phyloP scores from a whole-genome alignment of 805 yeast genomes.

The Yarrowia divulgata region DNA sequence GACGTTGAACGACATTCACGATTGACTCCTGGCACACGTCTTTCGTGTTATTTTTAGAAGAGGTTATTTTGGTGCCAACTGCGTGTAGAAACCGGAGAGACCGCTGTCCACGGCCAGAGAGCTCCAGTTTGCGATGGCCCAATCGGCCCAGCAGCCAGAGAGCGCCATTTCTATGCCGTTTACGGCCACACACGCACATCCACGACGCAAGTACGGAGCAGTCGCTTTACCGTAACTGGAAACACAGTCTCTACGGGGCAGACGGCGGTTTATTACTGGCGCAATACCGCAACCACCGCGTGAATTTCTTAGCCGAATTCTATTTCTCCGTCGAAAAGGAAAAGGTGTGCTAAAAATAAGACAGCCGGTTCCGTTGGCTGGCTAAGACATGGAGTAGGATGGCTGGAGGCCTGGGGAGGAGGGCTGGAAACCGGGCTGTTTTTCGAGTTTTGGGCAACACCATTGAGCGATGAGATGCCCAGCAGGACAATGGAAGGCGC shows the following conservation, averaged over 20 bases:
- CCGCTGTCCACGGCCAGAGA: neutral
- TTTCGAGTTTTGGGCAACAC: neutral
- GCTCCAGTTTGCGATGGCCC: neutral
- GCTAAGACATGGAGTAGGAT: slow-evolving; percentile 19
- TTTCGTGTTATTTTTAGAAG: slow-evolving; percentile 12
- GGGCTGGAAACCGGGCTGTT: neutral
- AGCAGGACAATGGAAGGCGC: slow-evolving; percentile 8
- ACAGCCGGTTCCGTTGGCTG: slow-evolving; percentile 16
- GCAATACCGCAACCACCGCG: slow-evolving; percentile 24
- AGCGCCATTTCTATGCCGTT: slow-evolving; percentile 19
- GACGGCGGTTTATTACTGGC: neutral
- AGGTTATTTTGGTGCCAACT: slow-evolving; percentile 8
- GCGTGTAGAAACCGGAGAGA: neutral
- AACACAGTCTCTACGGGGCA: neutral
- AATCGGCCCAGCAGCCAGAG: slow-evolving; percentile 4
- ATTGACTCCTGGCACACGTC: slow-evolving; percentile 9
- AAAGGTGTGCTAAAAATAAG: slow-evolving; percentile 11
- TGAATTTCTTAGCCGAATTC: slow-evolving; percentile 6
- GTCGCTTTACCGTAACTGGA: slow-evolving; percentile 3
- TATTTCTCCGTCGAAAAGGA: neutral
- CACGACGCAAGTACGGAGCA: neutral
- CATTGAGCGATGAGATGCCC: neutral
- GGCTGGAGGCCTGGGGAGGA: too few relatives aligned
- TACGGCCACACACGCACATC: neutral
- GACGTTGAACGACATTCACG: neutral